Base-by-base conservation (phyloP, 768 basidiomycete species). In the Boletus vermiculosoides region DNA sequence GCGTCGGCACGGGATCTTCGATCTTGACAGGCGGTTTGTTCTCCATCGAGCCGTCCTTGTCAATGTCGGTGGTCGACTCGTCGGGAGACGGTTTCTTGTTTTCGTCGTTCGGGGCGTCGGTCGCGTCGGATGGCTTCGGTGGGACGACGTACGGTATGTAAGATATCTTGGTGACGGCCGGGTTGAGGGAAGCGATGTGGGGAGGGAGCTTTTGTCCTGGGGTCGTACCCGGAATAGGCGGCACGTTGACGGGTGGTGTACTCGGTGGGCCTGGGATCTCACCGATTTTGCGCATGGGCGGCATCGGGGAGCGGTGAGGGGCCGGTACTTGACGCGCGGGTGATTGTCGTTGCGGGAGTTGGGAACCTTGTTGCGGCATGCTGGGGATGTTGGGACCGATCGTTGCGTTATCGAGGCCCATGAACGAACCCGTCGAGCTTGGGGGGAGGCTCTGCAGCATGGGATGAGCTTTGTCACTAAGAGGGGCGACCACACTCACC, bases 131-230 rank as follows among this genome's bases (percentile, higher is more conserved):
- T 15, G 60, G 8, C 28, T 72, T 69, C 12, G 59, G 53, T 2
- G 58, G 60, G n/a, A 59, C 58, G 12, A 25, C 49, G 22, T 53
- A 68, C 6, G 70, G 70, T 25, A 73, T 62, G 37, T 67, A 71
- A 3, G 71, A 56, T 4, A 71, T 68, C 48, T 59, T 68, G 15
- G 70, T 73, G 41, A 71, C 70, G 1, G 70, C 66, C 4, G 70
- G 70, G 23, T 71, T 71, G 36, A 71, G 68, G 28, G 64, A 58
- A 20, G 70, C 70, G 23, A 71, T 67, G 45, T 73, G 72, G 16
- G 70, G 70, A 6, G 71, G 71, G 0, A 73, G 69, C 33, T 67
- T 70, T 56, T 65, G 72, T n/a, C 63, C 66, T 22, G 66, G 64
- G 4, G 71, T 56, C 4, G 66, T 52, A 12, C 72, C 66, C 2